These are phyloP conservation scores for Raphanus raphanistrum DNA, from an alignment of 345 rosid species.

Conservation along the genomic window DNA sequence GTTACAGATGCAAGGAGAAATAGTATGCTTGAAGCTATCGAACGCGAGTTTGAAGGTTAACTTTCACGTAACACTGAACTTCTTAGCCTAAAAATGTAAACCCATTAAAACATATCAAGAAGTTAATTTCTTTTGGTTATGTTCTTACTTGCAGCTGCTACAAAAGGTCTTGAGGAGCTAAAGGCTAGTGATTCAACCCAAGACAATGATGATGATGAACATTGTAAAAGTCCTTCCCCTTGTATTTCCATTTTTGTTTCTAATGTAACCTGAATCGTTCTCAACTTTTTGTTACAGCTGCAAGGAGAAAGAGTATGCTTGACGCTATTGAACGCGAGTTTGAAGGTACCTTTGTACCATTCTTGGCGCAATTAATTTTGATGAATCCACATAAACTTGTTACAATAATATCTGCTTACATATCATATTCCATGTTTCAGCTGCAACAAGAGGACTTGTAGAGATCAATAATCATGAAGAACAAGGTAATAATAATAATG, in stretches of 20 bases:
- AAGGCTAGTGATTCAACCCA: slow-evolving; percentile 20
- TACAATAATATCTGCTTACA: not conserved
- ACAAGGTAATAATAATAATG: slow-evolving; percentile 14
- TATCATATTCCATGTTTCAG: slow-evolving; percentile 15
- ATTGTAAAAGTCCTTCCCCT: slow-evolving; percentile 12
- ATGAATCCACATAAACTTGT: not conserved
- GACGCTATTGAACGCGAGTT: slow-evolving; percentile 39
- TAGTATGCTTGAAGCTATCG: slow-evolving; percentile 37
- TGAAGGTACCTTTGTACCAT: slow-evolving; percentile 36
- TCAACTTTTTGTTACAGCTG: slow-evolving; percentile 23
- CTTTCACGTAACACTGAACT: slow-evolving; percentile 6
- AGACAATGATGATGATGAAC: slow-evolving; percentile 27
- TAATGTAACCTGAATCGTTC: not conserved
- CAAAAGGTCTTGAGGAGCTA: slow-evolving; percentile 32
- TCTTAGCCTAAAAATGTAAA: slow-evolving; percentile 13
- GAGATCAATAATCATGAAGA: slow-evolving; percentile 24
- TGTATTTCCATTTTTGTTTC: not conserved
- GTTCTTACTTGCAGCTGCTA: slow-evolving; percentile 27
- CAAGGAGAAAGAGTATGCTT: slow-evolving; percentile 37
- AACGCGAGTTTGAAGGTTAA: slow-evolving; percentile 40
- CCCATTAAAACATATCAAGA: not conserved
- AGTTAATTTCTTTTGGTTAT: not conserved
- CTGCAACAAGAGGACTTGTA: slow-evolving; percentile 30
- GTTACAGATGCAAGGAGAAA: slow-evolving; percentile 35
- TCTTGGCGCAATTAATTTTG: not conserved